These are phyloP conservation scores for Carex pumila DNA, from an alignment of 176 grass and related monocot species.

Conservation along the genomic window DNA sequence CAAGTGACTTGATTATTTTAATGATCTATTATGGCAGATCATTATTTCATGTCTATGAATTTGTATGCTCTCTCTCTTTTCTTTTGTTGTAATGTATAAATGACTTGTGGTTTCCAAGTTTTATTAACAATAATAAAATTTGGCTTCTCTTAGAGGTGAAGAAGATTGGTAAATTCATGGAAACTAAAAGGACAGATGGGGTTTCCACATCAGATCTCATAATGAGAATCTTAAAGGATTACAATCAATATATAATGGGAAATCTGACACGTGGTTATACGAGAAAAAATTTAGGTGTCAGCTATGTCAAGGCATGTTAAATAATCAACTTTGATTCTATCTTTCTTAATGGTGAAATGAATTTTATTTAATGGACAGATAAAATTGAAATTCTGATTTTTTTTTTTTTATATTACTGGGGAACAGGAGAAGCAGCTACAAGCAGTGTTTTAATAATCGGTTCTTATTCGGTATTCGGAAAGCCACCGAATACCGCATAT, in stretches of 20 bases:
- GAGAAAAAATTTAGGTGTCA: constrained; percentile 89
- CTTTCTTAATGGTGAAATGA: not conserved
- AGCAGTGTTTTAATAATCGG: no score
- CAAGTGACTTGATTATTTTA: no score
- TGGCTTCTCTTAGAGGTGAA: no score
- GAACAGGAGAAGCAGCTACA: constrained; percentile 94
- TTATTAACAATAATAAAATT: no score
- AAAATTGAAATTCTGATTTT: constrained; percentile 11
- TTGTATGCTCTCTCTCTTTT: no score
- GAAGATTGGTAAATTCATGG: constrained; percentile 99
- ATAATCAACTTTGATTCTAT: not conserved
- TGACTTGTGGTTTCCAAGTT: no score
- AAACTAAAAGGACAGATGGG: constrained; percentile 85
- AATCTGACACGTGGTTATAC: constrained; percentile 92
- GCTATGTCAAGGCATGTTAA: constrained; percentile 84
- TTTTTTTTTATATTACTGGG: not conserved
- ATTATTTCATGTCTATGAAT: no score
- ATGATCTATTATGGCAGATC: no score
- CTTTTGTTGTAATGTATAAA: no score
- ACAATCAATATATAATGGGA: constrained; percentile 95
- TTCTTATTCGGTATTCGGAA: no score
- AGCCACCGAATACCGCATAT: no score
- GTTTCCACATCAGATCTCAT: constrained; percentile 97
- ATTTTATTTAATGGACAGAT: not conserved
- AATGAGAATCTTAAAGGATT: constrained; percentile 98